Evolutionary conservation across 1,139 yeast genomes (phyloP).

Genomic region (Blastobotrys raffinosifermentans): DNA sequence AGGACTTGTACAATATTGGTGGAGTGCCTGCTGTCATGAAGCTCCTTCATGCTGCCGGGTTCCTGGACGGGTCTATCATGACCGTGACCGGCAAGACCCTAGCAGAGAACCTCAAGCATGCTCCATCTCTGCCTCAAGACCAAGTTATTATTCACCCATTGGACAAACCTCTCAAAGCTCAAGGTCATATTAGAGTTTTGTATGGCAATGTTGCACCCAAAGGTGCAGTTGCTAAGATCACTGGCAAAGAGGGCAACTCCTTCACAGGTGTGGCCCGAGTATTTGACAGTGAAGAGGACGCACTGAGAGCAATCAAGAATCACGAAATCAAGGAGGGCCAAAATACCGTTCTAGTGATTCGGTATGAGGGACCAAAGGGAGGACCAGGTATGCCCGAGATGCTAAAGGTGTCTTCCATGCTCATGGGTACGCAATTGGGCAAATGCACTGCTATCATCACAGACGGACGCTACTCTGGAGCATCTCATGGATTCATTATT

Average conservation of each 20-base stretch:
- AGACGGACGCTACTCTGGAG: conserved; percentile 92
- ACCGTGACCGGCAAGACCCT: conserved; percentile 88
- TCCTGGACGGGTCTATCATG: conserved; percentile 63
- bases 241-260: conserved; percentile 90
- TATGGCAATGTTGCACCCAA: conserved; percentile 88
- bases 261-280: conserved; percentile 82
- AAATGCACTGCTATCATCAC: conserved; percentile 83
- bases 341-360: conserved; percentile 80
- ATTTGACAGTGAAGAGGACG: conserved; percentile 67
- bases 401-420: conserved; percentile 89
- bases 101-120: conserved; percentile 61
- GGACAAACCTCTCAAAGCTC: conserved; percentile 67
- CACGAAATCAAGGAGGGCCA: conserved; percentile 89
- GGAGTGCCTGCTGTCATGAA: conserved; percentile 93
- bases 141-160: conserved; percentile 71
- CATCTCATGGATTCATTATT: conserved; percentile 87
- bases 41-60: conserved; percentile 67
- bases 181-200: conserved; percentile 81
- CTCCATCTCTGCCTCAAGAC: conserved; percentile 52
- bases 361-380: conserved; percentile 94
- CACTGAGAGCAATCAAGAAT: conserved; percentile 67
- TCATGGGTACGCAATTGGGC: conserved; percentile 92
- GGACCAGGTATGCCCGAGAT: conserved; percentile 98
- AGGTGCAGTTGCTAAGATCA: conserved; percentile 87
- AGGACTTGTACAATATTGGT: conserved; percentile 71